Evolutionary conservation across 177 flowering plant genomes (phyloP).

Genomic region (Telopea speciosissima): DNA sequence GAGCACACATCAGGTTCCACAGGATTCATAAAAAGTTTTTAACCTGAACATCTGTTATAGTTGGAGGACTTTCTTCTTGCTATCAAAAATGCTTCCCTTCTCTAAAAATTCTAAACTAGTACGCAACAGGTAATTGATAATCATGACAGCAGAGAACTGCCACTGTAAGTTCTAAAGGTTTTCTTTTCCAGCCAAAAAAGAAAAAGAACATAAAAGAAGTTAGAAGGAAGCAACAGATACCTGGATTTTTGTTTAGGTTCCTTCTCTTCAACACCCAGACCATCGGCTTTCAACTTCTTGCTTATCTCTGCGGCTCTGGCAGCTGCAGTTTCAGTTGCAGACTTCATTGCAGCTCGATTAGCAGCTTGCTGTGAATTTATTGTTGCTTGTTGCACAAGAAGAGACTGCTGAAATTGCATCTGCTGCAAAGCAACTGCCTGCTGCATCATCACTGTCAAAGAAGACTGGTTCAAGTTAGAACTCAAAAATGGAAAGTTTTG

Average conservation of each 20-base stretch:
- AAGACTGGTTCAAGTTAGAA: constrained; percentile 48
- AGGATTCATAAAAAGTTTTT: too few species aligned
- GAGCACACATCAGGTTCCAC: too few species aligned
- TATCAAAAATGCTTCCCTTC: too few species aligned
- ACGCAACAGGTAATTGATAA: too few species aligned
- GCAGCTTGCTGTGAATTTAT: constrained; percentile 84
- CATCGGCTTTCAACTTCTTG: constrained; percentile 78
- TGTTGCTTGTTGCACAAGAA: constrained; percentile 81
- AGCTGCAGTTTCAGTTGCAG: constrained; percentile 89
- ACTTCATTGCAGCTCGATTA: constrained; percentile 90
- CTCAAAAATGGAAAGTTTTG: constrained; percentile 38
- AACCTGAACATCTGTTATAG: too few species aligned
- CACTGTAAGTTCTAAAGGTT: too few species aligned
- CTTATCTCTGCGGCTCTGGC: constrained; percentile 98
- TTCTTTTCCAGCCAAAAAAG: too few species aligned
- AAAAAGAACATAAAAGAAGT: too few species aligned
- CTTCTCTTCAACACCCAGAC: constrained; percentile 44
- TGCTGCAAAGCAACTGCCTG: constrained; percentile 99
- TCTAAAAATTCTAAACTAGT: too few species aligned
- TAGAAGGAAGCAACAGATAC: constrained; percentile 25
- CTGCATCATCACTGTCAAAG: constrained; percentile 90
- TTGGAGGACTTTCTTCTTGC: too few species aligned
- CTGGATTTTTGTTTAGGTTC: constrained; percentile 51
- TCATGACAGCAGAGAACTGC: too few species aligned
- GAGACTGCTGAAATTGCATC: constrained; percentile 98